A percentile compares a stretch with the other conserved stretches of the same genome.
These are phyloP conservation scores for Aspergillus homomorphus DNA, from an alignment of 495 filamentous ascomycete species.

Conservation along the genomic window DNA sequence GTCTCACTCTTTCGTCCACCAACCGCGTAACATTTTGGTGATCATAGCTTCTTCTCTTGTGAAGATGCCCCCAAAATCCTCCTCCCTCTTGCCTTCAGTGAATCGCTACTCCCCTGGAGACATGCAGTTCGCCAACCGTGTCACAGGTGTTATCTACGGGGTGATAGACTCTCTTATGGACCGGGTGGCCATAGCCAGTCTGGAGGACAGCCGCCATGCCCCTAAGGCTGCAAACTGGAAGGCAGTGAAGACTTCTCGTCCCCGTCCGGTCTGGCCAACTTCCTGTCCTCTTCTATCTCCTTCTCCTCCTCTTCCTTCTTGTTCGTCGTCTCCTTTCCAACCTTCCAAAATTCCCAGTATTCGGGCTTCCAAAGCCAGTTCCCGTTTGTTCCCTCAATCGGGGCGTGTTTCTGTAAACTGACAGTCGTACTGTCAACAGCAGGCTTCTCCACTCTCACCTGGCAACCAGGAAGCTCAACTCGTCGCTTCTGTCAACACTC, in stretches of 20 bases:
- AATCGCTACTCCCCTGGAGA: not conserved
- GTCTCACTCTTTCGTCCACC: not conserved
- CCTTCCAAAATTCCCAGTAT: not conserved
- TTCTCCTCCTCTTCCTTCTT: not conserved
- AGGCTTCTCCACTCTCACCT: not conserved
- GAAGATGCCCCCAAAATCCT: not conserved
- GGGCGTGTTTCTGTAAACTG: not conserved
- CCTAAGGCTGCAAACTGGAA: not conserved
- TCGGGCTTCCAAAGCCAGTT: too few relatives aligned
- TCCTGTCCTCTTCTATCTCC: not conserved
- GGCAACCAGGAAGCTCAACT: not conserved
- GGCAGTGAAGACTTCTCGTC: not conserved
- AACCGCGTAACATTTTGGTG: not conserved
- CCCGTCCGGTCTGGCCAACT: not conserved
- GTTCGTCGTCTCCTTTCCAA: not conserved
- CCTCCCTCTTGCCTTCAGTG: not conserved
- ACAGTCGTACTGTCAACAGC: not conserved
- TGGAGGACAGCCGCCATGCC: conserved; percentile 13
- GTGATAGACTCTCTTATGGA: not conserved
- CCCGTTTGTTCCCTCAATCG: not conserved
- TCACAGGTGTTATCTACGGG: not conserved
- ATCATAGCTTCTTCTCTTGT: not conserved
- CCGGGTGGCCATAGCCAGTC: not conserved
- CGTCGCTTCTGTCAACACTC: not conserved
- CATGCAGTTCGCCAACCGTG: not conserved